phyloP scores from a whole-genome alignment of 2,329 filamentous ascomycete genomes.

The Pseudopyricularia javanii region DNA sequence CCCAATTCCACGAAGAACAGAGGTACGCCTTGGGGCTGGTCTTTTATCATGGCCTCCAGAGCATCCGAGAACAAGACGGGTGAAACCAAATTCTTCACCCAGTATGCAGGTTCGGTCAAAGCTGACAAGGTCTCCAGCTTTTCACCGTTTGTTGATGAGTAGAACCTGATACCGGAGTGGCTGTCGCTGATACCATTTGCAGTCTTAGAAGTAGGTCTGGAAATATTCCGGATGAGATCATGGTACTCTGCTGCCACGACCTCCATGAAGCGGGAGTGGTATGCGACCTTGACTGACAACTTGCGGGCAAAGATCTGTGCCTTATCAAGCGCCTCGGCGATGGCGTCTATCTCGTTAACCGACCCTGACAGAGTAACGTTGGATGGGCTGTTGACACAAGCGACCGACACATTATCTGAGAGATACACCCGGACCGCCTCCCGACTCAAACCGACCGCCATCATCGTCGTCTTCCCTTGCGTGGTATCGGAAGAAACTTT shows the following conservation, averaged over 20 bases:
- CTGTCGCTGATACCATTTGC: not conserved
- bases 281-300: slow-evolving; percentile 13
- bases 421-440: not conserved
- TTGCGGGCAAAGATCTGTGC: slow-evolving; percentile 6
- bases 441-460: slow-evolving; percentile 23
- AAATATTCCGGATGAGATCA: not conserved
- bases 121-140: not conserved
- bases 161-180: not conserved
- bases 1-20: slow-evolving; percentile 12
- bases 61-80: slow-evolving; percentile 14
- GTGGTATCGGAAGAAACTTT: not conserved
- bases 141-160: not conserved
- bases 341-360: slow-evolving; percentile 4
- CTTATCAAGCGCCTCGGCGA: slow-evolving; percentile 4
- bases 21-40: not conserved
- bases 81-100: slow-evolving; percentile 15
- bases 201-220: not conserved
- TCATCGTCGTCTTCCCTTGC: slow-evolving; percentile 16
- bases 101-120: slow-evolving; percentile 7
- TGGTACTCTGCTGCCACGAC: not conserved
- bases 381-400: not conserved
- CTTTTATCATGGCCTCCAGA: slow-evolving; percentile 5
- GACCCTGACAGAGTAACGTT: slow-evolving; percentile 32
- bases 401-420: not conserved
- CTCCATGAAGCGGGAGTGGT: slow-evolving; percentile 14